phyloP scores from a whole-genome alignment of 768 basidiomycete genomes.

The Pisolithus sp. region DNA sequence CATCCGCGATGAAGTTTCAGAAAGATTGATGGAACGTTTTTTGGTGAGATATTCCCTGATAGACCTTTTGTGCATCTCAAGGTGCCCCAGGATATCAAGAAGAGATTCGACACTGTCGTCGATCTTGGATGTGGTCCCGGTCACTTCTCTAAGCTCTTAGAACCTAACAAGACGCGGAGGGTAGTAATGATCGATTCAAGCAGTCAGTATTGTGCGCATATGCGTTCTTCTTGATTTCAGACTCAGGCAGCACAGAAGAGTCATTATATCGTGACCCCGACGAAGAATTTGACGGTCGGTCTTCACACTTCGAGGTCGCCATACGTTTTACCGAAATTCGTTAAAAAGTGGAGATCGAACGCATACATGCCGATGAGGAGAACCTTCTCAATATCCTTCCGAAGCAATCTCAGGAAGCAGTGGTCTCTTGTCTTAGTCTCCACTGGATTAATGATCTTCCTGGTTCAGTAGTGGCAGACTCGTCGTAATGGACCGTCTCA shows the following conservation, averaged over 20 bases:
- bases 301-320: background rate
- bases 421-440: slow-evolving; percentile 84
- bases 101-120: slow-evolving; percentile 69
- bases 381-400: slow-evolving; percentile 57
- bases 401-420: slow-evolving; percentile 79
- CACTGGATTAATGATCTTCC: slow-evolving; percentile 99
- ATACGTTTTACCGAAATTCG: background rate
- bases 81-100: slow-evolving; percentile 75
- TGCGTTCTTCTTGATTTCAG: background rate
- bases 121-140: slow-evolving; percentile 91
- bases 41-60: slow-evolving; percentile 43
- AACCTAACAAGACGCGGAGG: slow-evolving; percentile 58
- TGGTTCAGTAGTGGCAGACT: slow-evolving; percentile 40
- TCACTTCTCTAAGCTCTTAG: slow-evolving; percentile 82
- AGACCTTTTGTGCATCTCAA: background rate
- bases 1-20: slow-evolving; percentile 84
- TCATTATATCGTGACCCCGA: slow-evolving; percentile 73
- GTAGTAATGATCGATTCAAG: slow-evolving; percentile 84
- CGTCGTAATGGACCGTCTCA: background rate
- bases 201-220: slow-evolving; percentile 40
- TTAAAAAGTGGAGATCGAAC: slow-evolving; percentile 62
- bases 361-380: slow-evolving; percentile 83
- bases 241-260: slow-evolving; percentile 40
- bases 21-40: slow-evolving; percentile 85
- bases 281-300: slow-evolving; percentile 71